A percentile compares a stretch with the other conserved stretches of the same genome.
These are phyloP conservation scores for Penicillium malachiteum DNA, from an alignment of 495 filamentous ascomycete species.

Conservation along the genomic window DNA sequence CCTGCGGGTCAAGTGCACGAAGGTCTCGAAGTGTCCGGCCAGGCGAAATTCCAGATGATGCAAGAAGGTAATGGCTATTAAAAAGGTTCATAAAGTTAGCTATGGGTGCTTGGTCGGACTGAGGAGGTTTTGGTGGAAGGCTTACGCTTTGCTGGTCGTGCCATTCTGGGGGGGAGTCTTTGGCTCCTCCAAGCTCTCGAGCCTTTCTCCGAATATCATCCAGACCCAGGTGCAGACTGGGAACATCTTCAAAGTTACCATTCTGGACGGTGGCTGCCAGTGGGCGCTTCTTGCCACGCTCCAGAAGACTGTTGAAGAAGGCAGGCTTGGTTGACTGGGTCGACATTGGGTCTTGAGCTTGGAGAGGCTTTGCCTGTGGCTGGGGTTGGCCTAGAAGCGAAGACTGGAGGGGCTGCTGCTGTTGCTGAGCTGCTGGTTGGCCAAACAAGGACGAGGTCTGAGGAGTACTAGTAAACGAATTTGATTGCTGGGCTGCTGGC, in stretches of 20 bases:
- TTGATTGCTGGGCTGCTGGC: conserved; percentile 29
- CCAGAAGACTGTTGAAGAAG: conserved; percentile 85
- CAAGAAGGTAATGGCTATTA: conserved; percentile 74
- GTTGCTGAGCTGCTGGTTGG: conserved; percentile 28
- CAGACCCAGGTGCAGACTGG: conserved; percentile 73
- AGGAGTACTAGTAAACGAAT: no score
- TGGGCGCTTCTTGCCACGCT: conserved; percentile 62
- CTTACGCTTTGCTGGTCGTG: conserved; percentile 65
- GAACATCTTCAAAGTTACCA: conserved; percentile 47
- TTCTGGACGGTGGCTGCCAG: conserved; percentile 37
- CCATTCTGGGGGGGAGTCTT: conserved; percentile 44
- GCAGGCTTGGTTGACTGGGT: conserved; percentile 53
- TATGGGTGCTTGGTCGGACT: not conserved
- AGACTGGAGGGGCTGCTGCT: conserved; percentile 29
- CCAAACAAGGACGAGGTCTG: conserved; percentile 31
- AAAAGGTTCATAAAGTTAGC: conserved; percentile 8
- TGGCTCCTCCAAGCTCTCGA: conserved; percentile 64
- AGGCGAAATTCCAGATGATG: conserved; percentile 82
- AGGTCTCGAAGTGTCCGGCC: conserved; percentile 76
- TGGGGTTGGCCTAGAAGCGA: conserved; percentile 35
- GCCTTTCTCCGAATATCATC: conserved; percentile 85
- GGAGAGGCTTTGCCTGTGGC: conserved; percentile 16
- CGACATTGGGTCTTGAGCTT: conserved; percentile 21
- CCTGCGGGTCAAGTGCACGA: conserved; percentile 54
- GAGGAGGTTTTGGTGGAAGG: not conserved